Base-by-base conservation (phyloP, 1,284 basidiomycete species). In the Peniophora sp. region DNA sequence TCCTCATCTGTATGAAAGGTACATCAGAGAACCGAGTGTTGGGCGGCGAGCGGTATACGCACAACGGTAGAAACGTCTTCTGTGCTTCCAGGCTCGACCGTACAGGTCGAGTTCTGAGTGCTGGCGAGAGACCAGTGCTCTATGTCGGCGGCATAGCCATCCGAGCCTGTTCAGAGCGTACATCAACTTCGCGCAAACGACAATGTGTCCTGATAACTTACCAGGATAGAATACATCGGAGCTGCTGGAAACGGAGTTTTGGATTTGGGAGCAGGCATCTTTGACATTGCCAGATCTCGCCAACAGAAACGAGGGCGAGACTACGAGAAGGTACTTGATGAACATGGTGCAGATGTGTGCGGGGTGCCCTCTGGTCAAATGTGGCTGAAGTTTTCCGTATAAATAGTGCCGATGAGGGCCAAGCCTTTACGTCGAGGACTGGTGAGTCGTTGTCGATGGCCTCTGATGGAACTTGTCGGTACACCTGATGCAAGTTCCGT, bases 51-150 rank as follows among this genome's bases (percentile, higher is more conserved):
- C 18, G 41, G 17, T 20, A 17, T 3, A 48, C 49, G 55, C 58
- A 74, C 78, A 47, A 71, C 73, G 20, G 59, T 62, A 17, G 61
- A 71, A 48, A 76, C 66, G 57, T 76, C 77, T 22, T 64, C 64
- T 2, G 70, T 61, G 1, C 69, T 73, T 9, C 69, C 74, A 2
- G 76, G 76, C 53, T 76, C 72, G 6, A 79, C 76, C 11, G 71
- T 70, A 57, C 78, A 79, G 1, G 64, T 60, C 0, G 76, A 61
- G 1, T 39, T 0, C 49, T 77, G 69, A 0, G 65, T 56, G 53
- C 71, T 76, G 2, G 75, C 74, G 17, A 57, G 56, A 3, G 70
- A 68, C 70, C 70, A 78, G 53, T 79, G 77, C 3, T 50, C 49
- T 14, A 71, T 69, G 39, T 72, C 76, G 15, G 63, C 61, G 0